phyloP scores from a whole-genome alignment of 495 filamentous ascomycete genomes.

The Neurospora cerealis region DNA sequence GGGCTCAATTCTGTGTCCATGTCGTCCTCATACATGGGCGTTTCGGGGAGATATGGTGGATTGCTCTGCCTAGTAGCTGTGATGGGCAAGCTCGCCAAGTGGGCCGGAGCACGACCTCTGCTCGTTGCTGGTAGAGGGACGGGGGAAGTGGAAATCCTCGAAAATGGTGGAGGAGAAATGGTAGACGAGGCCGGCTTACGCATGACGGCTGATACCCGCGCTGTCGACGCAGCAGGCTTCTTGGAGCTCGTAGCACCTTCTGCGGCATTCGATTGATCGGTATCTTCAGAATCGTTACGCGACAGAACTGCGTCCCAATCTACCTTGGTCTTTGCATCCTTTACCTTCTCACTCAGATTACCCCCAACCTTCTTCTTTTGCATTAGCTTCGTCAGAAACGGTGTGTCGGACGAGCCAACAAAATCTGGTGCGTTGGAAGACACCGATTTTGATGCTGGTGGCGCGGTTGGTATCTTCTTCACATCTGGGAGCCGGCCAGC shows the following conservation, averaged over 20 bases:
- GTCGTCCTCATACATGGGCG: conserved; percentile 37
- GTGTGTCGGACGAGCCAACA: conserved; percentile 55
- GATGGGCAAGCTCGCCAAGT: neutral
- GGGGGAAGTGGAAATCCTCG: conserved; percentile 9
- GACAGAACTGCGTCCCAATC: conserved; percentile 42
- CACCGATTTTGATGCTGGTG: neutral
- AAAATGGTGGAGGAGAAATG: conserved; percentile 36
- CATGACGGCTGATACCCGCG: conserved; percentile 33
- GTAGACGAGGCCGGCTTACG: conserved; percentile 50
- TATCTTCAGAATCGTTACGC: conserved; percentile 41
- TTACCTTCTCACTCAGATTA: conserved; percentile 52
- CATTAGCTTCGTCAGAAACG: conserved; percentile 65
- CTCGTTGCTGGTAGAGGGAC: conserved; percentile 44
- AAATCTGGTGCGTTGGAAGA: conserved; percentile 25
- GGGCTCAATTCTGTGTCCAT: conserved; percentile 63
- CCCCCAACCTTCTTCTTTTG: conserved; percentile 51
- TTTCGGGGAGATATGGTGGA: conserved; percentile 24
- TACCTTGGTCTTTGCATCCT: conserved; percentile 44
- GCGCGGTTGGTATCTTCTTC: conserved; percentile 26
- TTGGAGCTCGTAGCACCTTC: conserved; percentile 10
- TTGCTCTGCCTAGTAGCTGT: neutral
- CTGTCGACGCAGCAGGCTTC: conserved; percentile 13
- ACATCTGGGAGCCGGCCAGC: conserved; percentile 37
- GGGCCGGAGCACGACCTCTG: conserved; percentile 33
- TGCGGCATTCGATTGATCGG: conserved; percentile 17